Evolutionary conservation across 495 filamentous ascomycete genomes (phyloP), one percentile per base, ranked within the genome.

Genomic region (Annulohypoxylon maeteangense): DNA sequence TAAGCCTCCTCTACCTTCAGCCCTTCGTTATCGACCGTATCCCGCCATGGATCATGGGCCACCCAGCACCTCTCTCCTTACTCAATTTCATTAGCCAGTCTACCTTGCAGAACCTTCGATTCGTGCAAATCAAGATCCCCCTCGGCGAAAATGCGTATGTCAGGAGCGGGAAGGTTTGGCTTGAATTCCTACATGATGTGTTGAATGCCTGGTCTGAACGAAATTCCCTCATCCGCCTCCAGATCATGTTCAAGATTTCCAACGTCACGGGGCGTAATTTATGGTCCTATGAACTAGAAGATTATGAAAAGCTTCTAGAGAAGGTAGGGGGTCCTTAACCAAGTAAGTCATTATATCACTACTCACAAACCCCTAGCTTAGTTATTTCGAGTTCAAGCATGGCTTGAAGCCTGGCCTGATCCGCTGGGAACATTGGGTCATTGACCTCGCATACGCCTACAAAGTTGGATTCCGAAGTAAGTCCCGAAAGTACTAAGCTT

Each of bases 1-100:
- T 80, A 11, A 67, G 67, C 27, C 14, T 77, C 11, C 65, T 80
- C 0, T 67, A 65, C 8, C 45, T 74, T 3, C 68, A 70, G 18
- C 54, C 62, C 20, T 74, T 81, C 47, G 53, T 79, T 44, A 65
- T 81, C 36, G 78, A 81, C 61, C 71, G 77, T n/a, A 75, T 81
- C 11, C 79, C 79, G 7, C 79, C 79, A 0, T 81, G 77, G 77
- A 55, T 79, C 7, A 79, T 77, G 62, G 76, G 70, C 3, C 44
- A 70, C 31, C 0, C 57, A 4, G 31, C 40, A 10, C 79, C 78
- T 42, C 67, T 81, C 18, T 58, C 60, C 16, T 22, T 81, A 31
- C 57, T 74, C n/a, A 8, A 68, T 23, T 77, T 81, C 38, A 74
- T 81, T 16, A 50, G 75, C 57, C 66, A 22, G 23, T 27, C 22